phyloP scores from a whole-genome alignment of 805 yeast species.

The Brettanomyces custersianus region DNA sequence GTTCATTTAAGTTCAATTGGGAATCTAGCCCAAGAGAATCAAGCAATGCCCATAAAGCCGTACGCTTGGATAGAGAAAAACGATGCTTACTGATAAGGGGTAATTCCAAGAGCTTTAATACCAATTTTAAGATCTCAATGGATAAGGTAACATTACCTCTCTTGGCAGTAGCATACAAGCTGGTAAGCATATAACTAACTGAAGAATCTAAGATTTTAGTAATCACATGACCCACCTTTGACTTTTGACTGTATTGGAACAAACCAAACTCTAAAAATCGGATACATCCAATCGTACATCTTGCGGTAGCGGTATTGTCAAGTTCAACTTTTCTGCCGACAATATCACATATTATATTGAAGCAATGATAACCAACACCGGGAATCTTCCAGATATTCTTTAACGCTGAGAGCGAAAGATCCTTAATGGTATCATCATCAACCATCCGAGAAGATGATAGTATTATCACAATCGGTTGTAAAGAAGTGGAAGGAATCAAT shows the following conservation, averaged over 20 bases:
- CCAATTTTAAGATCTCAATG: constrained; percentile 11
- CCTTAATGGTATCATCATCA: constrained; percentile 5
- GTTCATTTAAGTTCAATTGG: background rate
- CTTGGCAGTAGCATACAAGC: constrained; percentile 8
- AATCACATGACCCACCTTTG: constrained; percentile 8
- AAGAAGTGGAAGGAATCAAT: constrained; percentile 8
- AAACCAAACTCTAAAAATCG: constrained; percentile 10
- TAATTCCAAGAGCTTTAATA: constrained; percentile 8
- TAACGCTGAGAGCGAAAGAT: constrained; percentile 5
- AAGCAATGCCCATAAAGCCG: constrained; percentile 7
- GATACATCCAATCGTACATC: constrained; percentile 14
- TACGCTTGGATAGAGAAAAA: constrained; percentile 2
- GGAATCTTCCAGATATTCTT: constrained; percentile 9
- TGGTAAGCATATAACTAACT: constrained; percentile 8
- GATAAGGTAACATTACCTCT: constrained; percentile 5
- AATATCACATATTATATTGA: constrained; percentile 13
- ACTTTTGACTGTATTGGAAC: constrained; percentile 6
- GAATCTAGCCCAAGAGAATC: constrained; percentile 4
- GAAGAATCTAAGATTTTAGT: constrained; percentile 11
- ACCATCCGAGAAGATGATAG: constrained; percentile 11
- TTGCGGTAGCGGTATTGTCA: constrained; percentile 8
- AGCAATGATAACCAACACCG: constrained; percentile 6
- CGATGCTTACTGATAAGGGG: background rate
- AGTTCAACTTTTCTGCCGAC: constrained; percentile 5
- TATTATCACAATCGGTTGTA: constrained; percentile 8